Conservation (phyloP, 495 filamentous ascomycete species). For the Chaetomium fimeti region DNA sequence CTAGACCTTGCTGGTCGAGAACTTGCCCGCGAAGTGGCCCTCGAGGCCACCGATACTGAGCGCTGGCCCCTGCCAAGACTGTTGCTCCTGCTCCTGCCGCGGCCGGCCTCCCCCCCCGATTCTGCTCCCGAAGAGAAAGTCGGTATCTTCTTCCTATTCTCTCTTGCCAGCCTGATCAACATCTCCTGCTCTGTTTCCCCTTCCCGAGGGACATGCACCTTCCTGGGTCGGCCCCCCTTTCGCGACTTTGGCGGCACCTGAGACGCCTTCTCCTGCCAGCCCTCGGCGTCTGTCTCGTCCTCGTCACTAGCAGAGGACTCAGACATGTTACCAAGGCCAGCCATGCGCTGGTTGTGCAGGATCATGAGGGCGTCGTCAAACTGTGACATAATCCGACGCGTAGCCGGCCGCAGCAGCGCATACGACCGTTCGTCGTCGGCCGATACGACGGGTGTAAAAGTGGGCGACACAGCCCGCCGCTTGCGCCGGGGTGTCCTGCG, state of each 20-base stretch:
- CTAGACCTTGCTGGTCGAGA: neutral
- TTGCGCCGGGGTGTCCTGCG: constrained; percentile 9
- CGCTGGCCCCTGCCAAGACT: neutral
- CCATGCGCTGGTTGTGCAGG: constrained; percentile 61
- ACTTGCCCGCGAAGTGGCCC: constrained; percentile 9
- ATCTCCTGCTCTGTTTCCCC: constrained; percentile 48
- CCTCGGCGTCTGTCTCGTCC: constrained; percentile 34
- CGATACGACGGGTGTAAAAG: constrained; percentile 32
- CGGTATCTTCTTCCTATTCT: constrained; percentile 24
- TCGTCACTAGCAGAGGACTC: constrained; percentile 38
- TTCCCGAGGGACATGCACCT: constrained; percentile 38
- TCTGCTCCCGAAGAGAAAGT: neutral
- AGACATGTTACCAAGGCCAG: constrained; percentile 38
- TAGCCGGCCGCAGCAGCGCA: constrained; percentile 59
- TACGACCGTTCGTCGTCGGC: constrained; percentile 60
- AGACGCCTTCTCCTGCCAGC: neutral
- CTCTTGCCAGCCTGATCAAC: constrained; percentile 42
- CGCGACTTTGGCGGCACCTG: neutral
- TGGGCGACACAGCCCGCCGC: constrained; percentile 18
- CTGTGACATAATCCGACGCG: constrained; percentile 61
- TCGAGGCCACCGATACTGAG: neutral
- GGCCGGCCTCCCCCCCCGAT: constrained; percentile 6
- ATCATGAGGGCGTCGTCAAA: constrained; percentile 65
- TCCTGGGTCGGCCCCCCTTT: constrained; percentile 39
- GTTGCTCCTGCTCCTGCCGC: constrained; percentile 3